A percentile compares a stretch with the other conserved stretches of the same genome.
Conservation (phyloP, 495 filamentous ascomycete genomes). For the Gamarada debralockiae region DNA sequence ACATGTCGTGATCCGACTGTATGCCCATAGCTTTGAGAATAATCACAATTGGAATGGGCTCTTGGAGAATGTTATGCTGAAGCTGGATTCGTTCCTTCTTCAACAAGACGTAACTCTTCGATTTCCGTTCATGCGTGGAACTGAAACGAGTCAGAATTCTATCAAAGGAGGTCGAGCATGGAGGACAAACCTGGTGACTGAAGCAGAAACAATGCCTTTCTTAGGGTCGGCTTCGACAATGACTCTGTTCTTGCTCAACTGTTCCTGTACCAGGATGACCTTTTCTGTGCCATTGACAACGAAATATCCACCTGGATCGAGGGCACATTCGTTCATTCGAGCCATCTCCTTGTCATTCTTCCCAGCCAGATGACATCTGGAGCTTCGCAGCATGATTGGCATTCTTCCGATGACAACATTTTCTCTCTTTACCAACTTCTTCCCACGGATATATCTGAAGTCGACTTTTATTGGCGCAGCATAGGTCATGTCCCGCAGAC, state of each 20-base stretch:
- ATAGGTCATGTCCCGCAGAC: slow-evolving; percentile 92
- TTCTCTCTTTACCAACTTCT: slow-evolving; percentile 60
- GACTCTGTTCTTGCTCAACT: slow-evolving; percentile 96
- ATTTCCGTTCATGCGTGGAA: slow-evolving; percentile 95
- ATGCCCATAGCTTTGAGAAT: slow-evolving; percentile 92
- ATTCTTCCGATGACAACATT: slow-evolving; percentile 81
- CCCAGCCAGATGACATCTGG: slow-evolving; percentile 78
- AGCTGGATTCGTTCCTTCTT: slow-evolving; percentile 90
- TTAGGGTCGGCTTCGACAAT: slow-evolving; percentile 91
- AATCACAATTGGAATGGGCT: slow-evolving; percentile 89
- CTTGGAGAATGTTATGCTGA: slow-evolving; percentile 87
- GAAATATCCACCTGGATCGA: slow-evolving; percentile 97
- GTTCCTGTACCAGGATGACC: slow-evolving; percentile 96
- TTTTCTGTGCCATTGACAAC: slow-evolving; percentile 85
- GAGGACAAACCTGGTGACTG: slow-evolving; percentile 66
- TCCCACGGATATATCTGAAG: slow-evolving; percentile 77
- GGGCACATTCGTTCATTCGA: slow-evolving; percentile 82
- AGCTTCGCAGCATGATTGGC: slow-evolving; percentile 95
- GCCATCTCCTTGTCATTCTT: slow-evolving; percentile 83
- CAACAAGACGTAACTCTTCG: slow-evolving; percentile 89
- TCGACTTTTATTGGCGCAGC: slow-evolving; percentile 89
- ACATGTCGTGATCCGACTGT: slow-evolving; percentile 88
- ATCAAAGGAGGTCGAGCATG: slow-evolving; percentile 1
- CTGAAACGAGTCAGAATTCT: slow-evolving; percentile 36
- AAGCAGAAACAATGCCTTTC: slow-evolving; percentile 89